Evolutionary conservation across 371 early-diverging fungal species (phyloP), one percentile per base, ranked within the genome.

Genomic region (Actinomucor elegans): DNA sequence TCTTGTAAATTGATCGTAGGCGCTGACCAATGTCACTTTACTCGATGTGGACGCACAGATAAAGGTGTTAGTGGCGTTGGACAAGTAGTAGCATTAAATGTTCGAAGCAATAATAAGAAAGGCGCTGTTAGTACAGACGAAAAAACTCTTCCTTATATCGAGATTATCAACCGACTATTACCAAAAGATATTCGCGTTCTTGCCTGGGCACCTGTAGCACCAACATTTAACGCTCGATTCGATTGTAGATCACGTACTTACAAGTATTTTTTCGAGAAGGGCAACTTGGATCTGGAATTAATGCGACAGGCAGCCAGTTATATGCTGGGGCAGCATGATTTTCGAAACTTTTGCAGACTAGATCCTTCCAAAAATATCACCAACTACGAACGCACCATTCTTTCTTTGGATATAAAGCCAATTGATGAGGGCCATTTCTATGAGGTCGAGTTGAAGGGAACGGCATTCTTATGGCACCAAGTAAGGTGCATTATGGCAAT

Each of bases 401-500:
- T 85, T 7, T 75, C 76, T 0, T 80, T 88, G 31, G 75, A 73
- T 11, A 89, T 96, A 31, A 67, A 72, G 1, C 79, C 79, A 1
- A 75, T 85, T 1, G 51, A 43, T 9, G 52, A 66, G 2, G 77
- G n/a, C n/a, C n/a, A 79, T n/a, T 83, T 86, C 62, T 91, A 84
- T 57, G 78, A 85, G 54, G 67, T 92, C 33, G 78, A 83, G 37
- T 66, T 93, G 20, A 73, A 76, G 15, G 96, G 96, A 15, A 85
- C 87, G 0, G 96, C 96, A 12, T 98, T 97, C 52, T 69, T 98
- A 34, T 97, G 95, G 96, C 97, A 97, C 75, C 97, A 96, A 71
- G 96, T 98, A 28, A 89, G 98, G 33, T 96, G 93, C 67, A 94
- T 97, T 84, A 92, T 94, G 89, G 87, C 93, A 0, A 72, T 96